Evolutionary conservation across 2,329 filamentous ascomycete species (phyloP).

Genomic region (Pseudodiploospora longispora): DNA sequence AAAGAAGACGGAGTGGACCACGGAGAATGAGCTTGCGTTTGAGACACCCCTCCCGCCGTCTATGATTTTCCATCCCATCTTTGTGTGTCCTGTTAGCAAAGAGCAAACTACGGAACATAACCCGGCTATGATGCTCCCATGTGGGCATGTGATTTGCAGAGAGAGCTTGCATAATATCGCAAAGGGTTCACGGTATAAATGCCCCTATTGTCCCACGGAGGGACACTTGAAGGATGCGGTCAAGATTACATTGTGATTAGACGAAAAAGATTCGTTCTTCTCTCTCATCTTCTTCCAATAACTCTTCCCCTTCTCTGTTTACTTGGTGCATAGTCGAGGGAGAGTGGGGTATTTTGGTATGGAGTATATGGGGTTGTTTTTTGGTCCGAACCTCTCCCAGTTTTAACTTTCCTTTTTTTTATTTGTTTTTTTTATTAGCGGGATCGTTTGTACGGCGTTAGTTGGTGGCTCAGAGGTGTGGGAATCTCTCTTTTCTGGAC

Average conservation of each 20-base stretch:
- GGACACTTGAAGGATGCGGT: slow-evolving; percentile 68
- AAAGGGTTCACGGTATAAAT: slow-evolving; percentile 81
- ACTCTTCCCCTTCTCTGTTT: too few species aligned
- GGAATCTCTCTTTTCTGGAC: too few species aligned
- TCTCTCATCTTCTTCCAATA: too few species aligned
- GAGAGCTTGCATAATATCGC: slow-evolving; percentile 74
- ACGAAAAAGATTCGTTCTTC: not conserved
- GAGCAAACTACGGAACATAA: slow-evolving; percentile 91
- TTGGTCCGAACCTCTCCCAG: too few species aligned
- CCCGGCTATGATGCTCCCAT: slow-evolving; percentile 93
- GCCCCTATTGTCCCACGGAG: slow-evolving; percentile 89
- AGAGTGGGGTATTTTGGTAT: too few species aligned
- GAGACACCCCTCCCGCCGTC: slow-evolving; percentile 52
- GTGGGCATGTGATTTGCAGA: slow-evolving; percentile 85
- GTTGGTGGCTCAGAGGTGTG: too few species aligned
- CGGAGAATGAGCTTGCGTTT: slow-evolving; percentile 80
- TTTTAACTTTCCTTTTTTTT: too few species aligned
- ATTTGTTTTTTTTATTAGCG: too few species aligned
- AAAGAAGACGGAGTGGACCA: slow-evolving; percentile 92
- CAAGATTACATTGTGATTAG: slow-evolving; percentile 55
- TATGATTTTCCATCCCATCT: slow-evolving; percentile 86
- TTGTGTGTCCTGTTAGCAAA: slow-evolving; percentile 94
- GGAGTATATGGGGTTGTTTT: too few species aligned
- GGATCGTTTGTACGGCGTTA: too few species aligned
- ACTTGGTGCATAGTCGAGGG: too few species aligned